Percentiles rank a stretch among this genome's conserved stretches.
phyloP scores from a whole-genome alignment of 768 basidiomycete genomes.

The Serendipita sp. region DNA sequence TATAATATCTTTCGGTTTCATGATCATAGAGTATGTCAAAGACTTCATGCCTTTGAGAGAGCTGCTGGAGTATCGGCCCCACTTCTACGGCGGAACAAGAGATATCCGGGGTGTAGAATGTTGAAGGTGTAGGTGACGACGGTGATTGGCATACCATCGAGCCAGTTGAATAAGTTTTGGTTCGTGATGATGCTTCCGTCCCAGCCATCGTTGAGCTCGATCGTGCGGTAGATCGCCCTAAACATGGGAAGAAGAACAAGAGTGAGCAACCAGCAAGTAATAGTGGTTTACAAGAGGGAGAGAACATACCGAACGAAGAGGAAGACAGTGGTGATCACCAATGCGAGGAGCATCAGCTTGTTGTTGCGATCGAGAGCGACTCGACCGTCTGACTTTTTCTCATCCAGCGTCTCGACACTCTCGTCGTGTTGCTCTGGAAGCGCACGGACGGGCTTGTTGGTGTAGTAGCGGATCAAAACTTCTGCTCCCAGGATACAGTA shows the following conservation, averaged over 20 bases:
- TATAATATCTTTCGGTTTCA: too few species aligned
- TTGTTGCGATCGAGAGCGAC: slow-evolving; percentile 8
- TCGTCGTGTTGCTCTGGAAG: neutral
- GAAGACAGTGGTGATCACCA: slow-evolving; percentile 21
- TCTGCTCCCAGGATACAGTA: slow-evolving; percentile 30
- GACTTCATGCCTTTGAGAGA: too few species aligned
- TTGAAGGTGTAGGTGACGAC: slow-evolving; percentile 32
- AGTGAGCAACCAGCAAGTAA: neutral
- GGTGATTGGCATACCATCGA: slow-evolving; percentile 35
- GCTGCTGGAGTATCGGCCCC: too few species aligned
- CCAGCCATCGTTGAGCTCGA: slow-evolving; percentile 38
- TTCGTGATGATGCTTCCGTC: slow-evolving; percentile 32
- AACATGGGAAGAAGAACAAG: neutral
- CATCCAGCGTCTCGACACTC: neutral
- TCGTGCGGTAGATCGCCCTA: slow-evolving; percentile 29
- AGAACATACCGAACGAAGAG: slow-evolving; percentile 35
- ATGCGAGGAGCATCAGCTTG: slow-evolving; percentile 16
- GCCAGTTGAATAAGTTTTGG: slow-evolving; percentile 31
- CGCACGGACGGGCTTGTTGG: slow-evolving; percentile 15
- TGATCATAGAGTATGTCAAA: too few species aligned
- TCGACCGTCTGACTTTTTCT: too few species aligned
- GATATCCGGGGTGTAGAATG: slow-evolving; percentile 12
- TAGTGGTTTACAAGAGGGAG: too few species aligned
- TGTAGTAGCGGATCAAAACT: slow-evolving; percentile 28
- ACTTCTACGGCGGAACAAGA: too few species aligned